Percentiles rank a stretch among this genome's conserved stretches.
Conservation (phyloP, 2,329 filamentous ascomycete species). For the Xylaria sp. region DNA sequence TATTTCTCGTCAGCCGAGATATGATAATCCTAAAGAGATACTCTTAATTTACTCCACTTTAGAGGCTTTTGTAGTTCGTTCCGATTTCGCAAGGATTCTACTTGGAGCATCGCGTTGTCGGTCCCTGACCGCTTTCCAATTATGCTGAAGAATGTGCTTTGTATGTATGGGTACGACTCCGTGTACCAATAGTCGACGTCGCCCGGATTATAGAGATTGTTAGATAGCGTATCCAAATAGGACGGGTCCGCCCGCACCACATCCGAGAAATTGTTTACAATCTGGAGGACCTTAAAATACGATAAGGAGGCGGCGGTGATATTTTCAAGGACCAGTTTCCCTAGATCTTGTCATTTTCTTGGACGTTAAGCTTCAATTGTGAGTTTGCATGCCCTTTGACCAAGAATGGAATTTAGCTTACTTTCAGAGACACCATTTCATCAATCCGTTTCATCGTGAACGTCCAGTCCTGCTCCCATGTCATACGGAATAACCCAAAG, state of each 20-base stretch:
- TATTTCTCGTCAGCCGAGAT: not conserved
- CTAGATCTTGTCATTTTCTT: not conserved
- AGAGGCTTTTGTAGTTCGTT: constrained; percentile 9
- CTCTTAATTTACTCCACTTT: not conserved
- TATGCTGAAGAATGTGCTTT: not conserved
- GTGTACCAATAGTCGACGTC: not conserved
- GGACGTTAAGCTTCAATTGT: not conserved
- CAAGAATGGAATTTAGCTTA: not conserved
- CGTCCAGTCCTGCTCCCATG: constrained; percentile 12
- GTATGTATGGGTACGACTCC: not conserved
- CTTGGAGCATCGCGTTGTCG: constrained; percentile 8
- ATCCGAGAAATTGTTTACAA: constrained; percentile 10
- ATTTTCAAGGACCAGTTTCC: not conserved
- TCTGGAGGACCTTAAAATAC: constrained; percentile 11
- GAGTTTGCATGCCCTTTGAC: not conserved
- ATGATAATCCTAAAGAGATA: not conserved
- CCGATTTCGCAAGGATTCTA: constrained; percentile 8
- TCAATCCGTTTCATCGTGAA: not conserved
- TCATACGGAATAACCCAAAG: too few relatives aligned
- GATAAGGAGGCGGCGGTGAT: not conserved
- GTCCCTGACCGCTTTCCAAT: constrained; percentile 2
- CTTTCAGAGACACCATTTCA: constrained; percentile 7
- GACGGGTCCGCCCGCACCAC: constrained; percentile 1
- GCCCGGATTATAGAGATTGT: not conserved
- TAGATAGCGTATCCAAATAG: not conserved